A percentile compares a stretch with the other conserved stretches of the same genome.
phyloP scores from a whole-genome alignment of 2,329 filamentous ascomycete species.

The Cytospora schulzeri region DNA sequence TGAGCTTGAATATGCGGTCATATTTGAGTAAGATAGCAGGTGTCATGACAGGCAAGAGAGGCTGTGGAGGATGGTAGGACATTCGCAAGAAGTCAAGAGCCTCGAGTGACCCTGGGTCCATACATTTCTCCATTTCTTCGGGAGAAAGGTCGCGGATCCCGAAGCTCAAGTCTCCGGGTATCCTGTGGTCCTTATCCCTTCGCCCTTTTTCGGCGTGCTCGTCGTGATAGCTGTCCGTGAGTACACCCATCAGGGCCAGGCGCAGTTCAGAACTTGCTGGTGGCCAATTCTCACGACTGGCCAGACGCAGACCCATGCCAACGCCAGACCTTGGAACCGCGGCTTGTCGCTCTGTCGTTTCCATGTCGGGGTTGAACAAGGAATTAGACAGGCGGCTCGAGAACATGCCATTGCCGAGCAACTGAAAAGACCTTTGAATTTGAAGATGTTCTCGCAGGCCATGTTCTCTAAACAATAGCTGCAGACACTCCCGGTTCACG shows the following conservation, averaged over 20 bases:
- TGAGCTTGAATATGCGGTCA: constrained; percentile 78
- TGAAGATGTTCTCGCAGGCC: constrained; percentile 71
- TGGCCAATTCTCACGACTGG: constrained; percentile 83
- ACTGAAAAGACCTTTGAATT: constrained; percentile 77
- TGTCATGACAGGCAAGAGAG: constrained; percentile 75
- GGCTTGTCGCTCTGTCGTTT: constrained; percentile 72
- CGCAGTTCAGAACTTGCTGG: constrained; percentile 93
- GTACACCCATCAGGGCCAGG: constrained; percentile 81
- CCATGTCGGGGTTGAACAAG: constrained; percentile 81
- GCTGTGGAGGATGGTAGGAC: constrained; percentile 76
- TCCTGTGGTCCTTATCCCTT: constrained; percentile 38
- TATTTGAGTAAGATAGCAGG: constrained; percentile 73
- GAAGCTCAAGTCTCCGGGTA: constrained; percentile 77
- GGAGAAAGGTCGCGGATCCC: constrained; percentile 78
- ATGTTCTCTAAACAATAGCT: constrained; percentile 74
- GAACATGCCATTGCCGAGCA: constrained; percentile 85
- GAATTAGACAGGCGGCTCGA: constrained; percentile 77
- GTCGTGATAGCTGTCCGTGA: constrained; percentile 70
- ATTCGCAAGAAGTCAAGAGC: constrained; percentile 92
- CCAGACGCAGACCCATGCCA: constrained; percentile 79
- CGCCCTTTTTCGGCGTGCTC: constrained; percentile 29
- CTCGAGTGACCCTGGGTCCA: constrained; percentile 79
- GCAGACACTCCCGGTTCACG: constrained; percentile 75
- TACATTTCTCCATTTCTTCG: constrained; percentile 79
- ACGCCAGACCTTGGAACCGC: constrained; percentile 70